Evolutionary conservation across 1,139 yeast genomes (phyloP).

Genomic region (Schwanniomyces etchellsii): DNA sequence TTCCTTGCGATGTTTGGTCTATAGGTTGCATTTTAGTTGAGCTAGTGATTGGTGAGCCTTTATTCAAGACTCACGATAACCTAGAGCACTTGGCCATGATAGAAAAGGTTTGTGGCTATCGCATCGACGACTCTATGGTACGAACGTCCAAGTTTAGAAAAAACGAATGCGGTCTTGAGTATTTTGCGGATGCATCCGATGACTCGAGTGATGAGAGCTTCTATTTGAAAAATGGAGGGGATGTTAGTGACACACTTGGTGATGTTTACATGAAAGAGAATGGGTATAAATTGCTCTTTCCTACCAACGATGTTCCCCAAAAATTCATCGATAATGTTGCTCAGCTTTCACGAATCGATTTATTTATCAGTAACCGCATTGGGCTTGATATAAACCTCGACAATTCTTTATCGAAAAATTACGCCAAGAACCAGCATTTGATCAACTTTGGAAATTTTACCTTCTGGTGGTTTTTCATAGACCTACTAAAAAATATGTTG

Average conservation of each 20-base stretch:
- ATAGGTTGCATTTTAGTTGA: constrained; percentile 92
- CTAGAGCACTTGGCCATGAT: constrained; percentile 92
- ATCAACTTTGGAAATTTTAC: constrained; percentile 50
- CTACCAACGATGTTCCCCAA: constrained; percentile 32
- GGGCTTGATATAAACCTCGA: constrained; percentile 40
- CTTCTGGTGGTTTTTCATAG: constrained; percentile 75
- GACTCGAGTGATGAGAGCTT: constrained; percentile 11
- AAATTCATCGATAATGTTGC: constrained; percentile 50
- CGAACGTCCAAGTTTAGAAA: constrained; percentile 28
- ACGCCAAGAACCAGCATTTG: constrained; percentile 34
- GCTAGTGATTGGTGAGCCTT: constrained; percentile 89
- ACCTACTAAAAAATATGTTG: constrained; percentile 55
- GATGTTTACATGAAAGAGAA: neutral
- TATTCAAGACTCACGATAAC: constrained; percentile 93
- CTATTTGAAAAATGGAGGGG: constrained; percentile 8
- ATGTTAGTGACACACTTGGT: constrained; percentile 3
- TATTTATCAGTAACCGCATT: constrained; percentile 34
- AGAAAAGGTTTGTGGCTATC: constrained; percentile 62
- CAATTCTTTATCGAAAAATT: constrained; percentile 35
- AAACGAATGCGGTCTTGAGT: constrained; percentile 40
- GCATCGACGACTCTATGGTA: constrained; percentile 35
- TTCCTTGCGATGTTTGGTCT: constrained; percentile 95
- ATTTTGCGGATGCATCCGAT: constrained; percentile 26
- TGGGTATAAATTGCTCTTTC: constrained; percentile 17
- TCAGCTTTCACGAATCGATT: constrained; percentile 46